Percentiles rank a stretch among this genome's conserved stretches.
Evolutionary conservation across 1,284 basidiomycete genomes (phyloP).

Genomic region (Fomes fomentarius): DNA sequence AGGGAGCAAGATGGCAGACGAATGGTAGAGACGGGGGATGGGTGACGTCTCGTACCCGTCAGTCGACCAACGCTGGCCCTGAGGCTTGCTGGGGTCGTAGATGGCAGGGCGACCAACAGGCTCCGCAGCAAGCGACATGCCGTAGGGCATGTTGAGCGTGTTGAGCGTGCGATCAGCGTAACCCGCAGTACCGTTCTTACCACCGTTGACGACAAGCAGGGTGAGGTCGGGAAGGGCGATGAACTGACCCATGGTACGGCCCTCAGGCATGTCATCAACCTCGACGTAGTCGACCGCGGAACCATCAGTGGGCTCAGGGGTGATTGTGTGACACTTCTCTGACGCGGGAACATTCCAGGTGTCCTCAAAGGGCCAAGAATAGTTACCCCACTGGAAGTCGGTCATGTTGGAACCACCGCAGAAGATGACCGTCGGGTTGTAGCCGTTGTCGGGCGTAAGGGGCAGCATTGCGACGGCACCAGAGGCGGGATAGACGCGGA

Average conservation of each 20-base stretch:
- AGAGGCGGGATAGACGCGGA: constrained; percentile 91
- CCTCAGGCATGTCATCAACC: constrained; percentile 77
- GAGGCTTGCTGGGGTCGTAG: constrained; percentile 70
- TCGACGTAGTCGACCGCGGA: constrained; percentile 57
- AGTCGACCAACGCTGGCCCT: constrained; percentile 76
- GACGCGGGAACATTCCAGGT: constrained; percentile 70
- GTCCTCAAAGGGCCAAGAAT: constrained; percentile 66
- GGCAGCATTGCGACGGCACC: constrained; percentile 91
- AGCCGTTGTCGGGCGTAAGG: constrained; percentile 88
- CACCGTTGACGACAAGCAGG: constrained; percentile 80
- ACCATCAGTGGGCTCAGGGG: constrained; percentile 76
- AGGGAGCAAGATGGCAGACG: constrained; percentile 85
- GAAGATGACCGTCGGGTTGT: constrained; percentile 84
- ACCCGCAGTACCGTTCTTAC: constrained; percentile 75
- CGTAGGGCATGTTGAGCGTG: constrained; percentile 62
- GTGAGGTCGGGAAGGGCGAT: constrained; percentile 80
- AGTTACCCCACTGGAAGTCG: constrained; percentile 73
- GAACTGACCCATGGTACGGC: constrained; percentile 88
- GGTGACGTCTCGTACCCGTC: constrained; percentile 61
- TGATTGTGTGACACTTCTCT: constrained; percentile 72
- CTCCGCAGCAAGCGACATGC: constrained; percentile 64
- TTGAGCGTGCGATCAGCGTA: constrained; percentile 59
- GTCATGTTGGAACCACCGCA: constrained; percentile 86
- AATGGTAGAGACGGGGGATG: constrained; percentile 87
- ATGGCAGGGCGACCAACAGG: constrained; percentile 75